Evolutionary conservation across 768 basidiomycete genomes (phyloP), one percentile per base, ranked within the genome.

Genomic region (Serendipita sp.): DNA sequence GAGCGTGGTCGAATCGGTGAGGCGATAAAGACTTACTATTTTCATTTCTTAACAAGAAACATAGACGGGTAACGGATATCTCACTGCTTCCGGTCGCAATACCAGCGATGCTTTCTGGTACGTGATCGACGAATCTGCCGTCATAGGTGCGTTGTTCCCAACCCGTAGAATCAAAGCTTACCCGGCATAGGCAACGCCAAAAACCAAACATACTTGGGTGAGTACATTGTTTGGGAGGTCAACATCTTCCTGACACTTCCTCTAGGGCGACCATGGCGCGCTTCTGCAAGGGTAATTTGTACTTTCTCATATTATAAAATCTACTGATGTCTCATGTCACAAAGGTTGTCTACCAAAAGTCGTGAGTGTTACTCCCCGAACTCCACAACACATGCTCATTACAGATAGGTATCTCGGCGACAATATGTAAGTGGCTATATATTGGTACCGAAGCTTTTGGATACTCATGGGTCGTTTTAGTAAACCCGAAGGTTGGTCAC

Each of bases 261-360:
- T 61, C 14, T 28, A 62, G 26, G 58, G 11, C 58, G 61, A 14
- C 42, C 28, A 11, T 62, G 61, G 20, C 16, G 53, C 3, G 20
- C 31, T 20, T 22, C 24, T 30, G 31, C 50, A 34, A 77, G 78
- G 68, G 79, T 81, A 16, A 7, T 38, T 38, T 2, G 14, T 38
- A 7, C 14, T 38, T 38, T 14, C 14, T 2, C 14, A 14, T 14
- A 1, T 7, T 38, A 38, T 5, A 38, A 5, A 14, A 7, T 38
- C 14, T 38, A 38, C 34, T 38, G 34, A 38, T 14, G 34, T 14
- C 5, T 1, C 5, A 38, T 38, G 14, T 38, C 34, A 38, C 34
- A 38, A 38, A 38, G 34, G 34, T 38, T 1, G 75, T 80, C 42
- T 80, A 76, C 73, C 76, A 77, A 53, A 76, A 77, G 66, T 79